Percentiles rank a stretch among this genome's conserved stretches.
phyloP scores from a whole-genome alignment of 164 flowering plant genomes.

The Stephania cephalantha region DNA sequence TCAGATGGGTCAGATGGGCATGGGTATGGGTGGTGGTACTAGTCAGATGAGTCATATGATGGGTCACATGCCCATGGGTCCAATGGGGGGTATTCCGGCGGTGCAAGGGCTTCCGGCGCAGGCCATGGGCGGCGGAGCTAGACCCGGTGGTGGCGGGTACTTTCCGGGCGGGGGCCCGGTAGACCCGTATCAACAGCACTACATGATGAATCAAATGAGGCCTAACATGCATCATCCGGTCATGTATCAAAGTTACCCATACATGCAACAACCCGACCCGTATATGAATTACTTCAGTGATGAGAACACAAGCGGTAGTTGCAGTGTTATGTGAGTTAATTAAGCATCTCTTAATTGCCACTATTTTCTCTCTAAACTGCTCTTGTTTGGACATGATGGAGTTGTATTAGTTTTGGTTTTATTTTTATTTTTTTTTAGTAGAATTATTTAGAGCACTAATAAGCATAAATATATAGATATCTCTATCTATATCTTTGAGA shows the following conservation, averaged over 20 bases:
- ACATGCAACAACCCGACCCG: slow-evolving; percentile 19
- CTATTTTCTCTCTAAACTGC: background rate
- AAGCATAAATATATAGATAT: background rate
- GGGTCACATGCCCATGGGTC: slow-evolving; percentile 28
- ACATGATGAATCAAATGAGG: slow-evolving; percentile 70
- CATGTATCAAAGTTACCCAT: background rate
- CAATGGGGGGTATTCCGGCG: slow-evolving; percentile 49
- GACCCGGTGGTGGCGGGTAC: slow-evolving; percentile 36
- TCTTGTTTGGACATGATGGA: background rate
- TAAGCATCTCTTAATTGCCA: background rate
- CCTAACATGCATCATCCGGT: slow-evolving; percentile 25
- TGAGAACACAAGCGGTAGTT: slow-evolving; percentile 85
- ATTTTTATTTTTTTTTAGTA: background rate
- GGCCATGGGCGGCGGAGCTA: slow-evolving; percentile 19
- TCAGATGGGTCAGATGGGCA: background rate
- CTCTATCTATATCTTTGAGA: background rate
- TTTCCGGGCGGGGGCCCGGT: slow-evolving; percentile 42
- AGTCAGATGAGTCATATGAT: slow-evolving; percentile 5
- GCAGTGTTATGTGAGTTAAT: slow-evolving; percentile 72
- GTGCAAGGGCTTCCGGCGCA: slow-evolving; percentile 73
- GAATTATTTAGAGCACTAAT: background rate
- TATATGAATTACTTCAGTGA: slow-evolving; percentile 67
- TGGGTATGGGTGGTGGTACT: background rate
- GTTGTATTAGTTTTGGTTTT: slow-evolving; percentile 4
- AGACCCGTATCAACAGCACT: slow-evolving; percentile 42